Base-by-base conservation (phyloP, 2,329 filamentous ascomycete species). In the Fulvia fulva region DNA sequence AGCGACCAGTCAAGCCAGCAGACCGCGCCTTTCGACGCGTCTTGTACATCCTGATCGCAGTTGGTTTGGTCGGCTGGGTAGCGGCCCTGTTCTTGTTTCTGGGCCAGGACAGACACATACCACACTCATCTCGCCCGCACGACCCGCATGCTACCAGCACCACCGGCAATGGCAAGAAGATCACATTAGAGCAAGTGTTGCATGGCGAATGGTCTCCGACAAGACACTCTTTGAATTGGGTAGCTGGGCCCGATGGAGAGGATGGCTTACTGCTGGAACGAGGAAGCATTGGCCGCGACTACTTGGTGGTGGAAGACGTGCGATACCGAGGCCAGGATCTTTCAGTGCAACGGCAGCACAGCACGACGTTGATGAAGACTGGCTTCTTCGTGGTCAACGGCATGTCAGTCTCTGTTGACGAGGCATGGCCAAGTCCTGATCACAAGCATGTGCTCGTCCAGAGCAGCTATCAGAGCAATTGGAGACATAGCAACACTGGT, bases 401-500 rank as follows among this genome's bases (percentile, higher is more conserved):
- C 11, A 73, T 79, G 52, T 74, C 73, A 16, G 77, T 90, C 64
- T 72, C 68, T n/a, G 86, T 89, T 0, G 74, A 74, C 14, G 80
- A 83, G 65, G 83, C 86, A 2, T 87, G 84, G 79, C 91, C 94
- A 2, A 97, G 91, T 70, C 84, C 86, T 26, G 85, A 97, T 72
- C 80, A 96, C 73, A 90, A 87, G 68, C 93, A 90, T 72, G 91
- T 99, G 2, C 81, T 99, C 53, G 77, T 97, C n/a, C 82, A 86
- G 51, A 90, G 91, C 8, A 79, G 91, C 53, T 72, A 78, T 22
- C 76, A 89, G 73, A 85, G 84, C 67, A 91, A 94, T 67, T 99
- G 91, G 88, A 86, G 94, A 64, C 89, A 97, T 74, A 97, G 93
- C 0, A 92, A 84, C 69, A 91, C 87, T 9, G 93, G 88, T 0